phyloP scores from a whole-genome alignment of 139 green algal species.

The Trebouxia sp. region DNA sequence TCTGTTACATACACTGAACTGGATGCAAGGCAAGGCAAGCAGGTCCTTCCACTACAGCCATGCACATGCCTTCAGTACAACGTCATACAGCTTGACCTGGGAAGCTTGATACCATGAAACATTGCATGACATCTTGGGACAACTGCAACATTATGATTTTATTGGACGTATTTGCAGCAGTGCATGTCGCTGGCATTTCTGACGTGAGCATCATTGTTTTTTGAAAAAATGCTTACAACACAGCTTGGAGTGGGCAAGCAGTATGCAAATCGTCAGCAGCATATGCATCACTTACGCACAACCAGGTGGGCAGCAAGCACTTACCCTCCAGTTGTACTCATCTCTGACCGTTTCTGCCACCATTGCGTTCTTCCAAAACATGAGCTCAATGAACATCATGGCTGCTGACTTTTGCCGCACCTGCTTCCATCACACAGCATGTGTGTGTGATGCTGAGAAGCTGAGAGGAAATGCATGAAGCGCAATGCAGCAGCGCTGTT shows the following conservation, averaged over 20 bases:
- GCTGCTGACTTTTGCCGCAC: constrained; percentile 43
- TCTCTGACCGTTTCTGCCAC: constrained; percentile 56
- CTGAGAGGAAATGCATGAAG: background rate
- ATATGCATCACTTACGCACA: background rate
- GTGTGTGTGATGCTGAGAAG: background rate
- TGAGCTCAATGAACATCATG: constrained; percentile 74
- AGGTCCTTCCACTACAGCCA: too few species aligned
- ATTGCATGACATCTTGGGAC: too few species aligned
- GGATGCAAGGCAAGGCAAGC: too few species aligned
- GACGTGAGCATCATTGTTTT: too few species aligned
- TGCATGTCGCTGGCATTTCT: too few species aligned
- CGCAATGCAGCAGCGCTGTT: background rate
- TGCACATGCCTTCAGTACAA: too few species aligned
- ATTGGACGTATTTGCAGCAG: too few species aligned
- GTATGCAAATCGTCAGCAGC: background rate
- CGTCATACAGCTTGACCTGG: too few species aligned
- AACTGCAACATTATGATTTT: too few species aligned
- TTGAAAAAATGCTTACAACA: background rate
- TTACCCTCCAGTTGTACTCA: constrained; percentile 67
- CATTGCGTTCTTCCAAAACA: constrained; percentile 79
- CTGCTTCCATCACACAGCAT: background rate
- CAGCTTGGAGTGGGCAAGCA: background rate
- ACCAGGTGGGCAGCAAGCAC: background rate
- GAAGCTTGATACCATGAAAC: too few species aligned
- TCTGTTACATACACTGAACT: too few species aligned